Conservation (phyloP, 163 green algal genomes). For the Picocystis sp. region DNA sequence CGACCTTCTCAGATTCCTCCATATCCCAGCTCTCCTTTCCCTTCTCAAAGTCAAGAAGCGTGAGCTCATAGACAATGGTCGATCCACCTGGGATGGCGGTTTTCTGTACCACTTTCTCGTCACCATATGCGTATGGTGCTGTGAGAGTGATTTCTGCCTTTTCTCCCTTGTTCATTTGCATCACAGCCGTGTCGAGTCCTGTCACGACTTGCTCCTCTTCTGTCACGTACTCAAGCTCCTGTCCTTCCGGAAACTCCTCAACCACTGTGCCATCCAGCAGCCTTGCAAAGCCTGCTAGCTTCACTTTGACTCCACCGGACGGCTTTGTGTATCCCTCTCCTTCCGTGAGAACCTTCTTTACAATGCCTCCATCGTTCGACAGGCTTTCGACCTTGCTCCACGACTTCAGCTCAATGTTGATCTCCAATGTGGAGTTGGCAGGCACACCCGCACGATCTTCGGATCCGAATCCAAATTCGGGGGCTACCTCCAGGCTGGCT, state of each 20-base stretch:
- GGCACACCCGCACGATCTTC: constrained; percentile 27
- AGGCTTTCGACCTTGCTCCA: constrained; percentile 65
- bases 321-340: constrained; percentile 49
- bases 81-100: constrained; percentile 28
- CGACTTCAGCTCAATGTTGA: constrained; percentile 42
- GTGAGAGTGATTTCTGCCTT: constrained; percentile 41
- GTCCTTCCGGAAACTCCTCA: constrained; percentile 28
- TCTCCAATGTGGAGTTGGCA: constrained; percentile 31
- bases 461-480: constrained; percentile 46
- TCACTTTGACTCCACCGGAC: constrained; percentile 40
- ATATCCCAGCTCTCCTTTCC: constrained; percentile 86
- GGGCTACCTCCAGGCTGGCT: constrained; percentile 33
- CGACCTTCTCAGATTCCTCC: constrained; percentile 53
- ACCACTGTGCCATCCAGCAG: constrained; percentile 49
- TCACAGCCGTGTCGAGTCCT: constrained; percentile 64
- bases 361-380: constrained; percentile 35
- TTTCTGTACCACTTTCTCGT: constrained; percentile 11
- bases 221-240: constrained; percentile 40
- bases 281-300: constrained; percentile 15
- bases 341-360: constrained; percentile 57
- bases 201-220: constrained; percentile 51
- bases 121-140: constrained; percentile 32
- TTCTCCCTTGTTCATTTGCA: constrained; percentile 79
- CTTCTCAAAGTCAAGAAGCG: constrained; percentile 53
- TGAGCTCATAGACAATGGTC: constrained; percentile 44